Conservation (phyloP, 1,139 yeast genomes). For the Sporopachydermia cereana region DNA sequence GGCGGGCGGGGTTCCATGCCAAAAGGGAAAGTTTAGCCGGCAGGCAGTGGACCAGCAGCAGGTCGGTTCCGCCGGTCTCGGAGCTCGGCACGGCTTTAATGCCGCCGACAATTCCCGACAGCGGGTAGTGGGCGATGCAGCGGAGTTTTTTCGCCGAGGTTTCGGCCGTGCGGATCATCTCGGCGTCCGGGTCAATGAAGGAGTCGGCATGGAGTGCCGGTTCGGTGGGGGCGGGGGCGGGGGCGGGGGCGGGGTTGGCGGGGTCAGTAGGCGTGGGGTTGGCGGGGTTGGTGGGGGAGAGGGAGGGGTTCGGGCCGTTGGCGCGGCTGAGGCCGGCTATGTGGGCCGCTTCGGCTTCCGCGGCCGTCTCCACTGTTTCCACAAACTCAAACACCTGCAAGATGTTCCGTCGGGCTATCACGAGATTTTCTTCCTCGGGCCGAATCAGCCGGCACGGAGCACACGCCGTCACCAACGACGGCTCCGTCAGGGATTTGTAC, state of each 20-base stretch:
- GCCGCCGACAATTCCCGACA: conserved; percentile 61
- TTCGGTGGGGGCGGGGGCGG: conserved; percentile 11
- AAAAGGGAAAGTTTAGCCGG: conserved; percentile 70
- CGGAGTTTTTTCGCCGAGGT: conserved; percentile 31
- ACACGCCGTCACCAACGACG: conserved; percentile 60
- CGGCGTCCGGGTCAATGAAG: conserved; percentile 18
- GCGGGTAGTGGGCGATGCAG: conserved; percentile 51
- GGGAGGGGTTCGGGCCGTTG: no score
- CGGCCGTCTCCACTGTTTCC: conserved; percentile 14
- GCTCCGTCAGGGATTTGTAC: conserved; percentile 69
- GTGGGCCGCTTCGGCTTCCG: conserved; percentile 9
- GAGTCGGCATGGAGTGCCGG: conserved; percentile 15
- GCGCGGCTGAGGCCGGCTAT: conserved; percentile 10
- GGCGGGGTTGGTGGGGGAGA: conserved; percentile 8
- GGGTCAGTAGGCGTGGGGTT: conserved; percentile 7
- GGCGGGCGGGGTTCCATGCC: conserved; percentile 48
- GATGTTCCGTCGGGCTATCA: conserved; percentile 61
- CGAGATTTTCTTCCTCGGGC: conserved; percentile 37
- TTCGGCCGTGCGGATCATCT: conserved; percentile 17
- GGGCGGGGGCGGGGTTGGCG: conserved; percentile 11
- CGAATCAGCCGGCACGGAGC: conserved; percentile 52
- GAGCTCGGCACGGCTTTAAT: conserved; percentile 41
- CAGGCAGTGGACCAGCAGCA: conserved; percentile 55
- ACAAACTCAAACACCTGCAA: conserved; percentile 54
- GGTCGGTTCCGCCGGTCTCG: conserved; percentile 42